A percentile compares a stretch with the other conserved stretches of the same genome.
phyloP scores from a whole-genome alignment of 2,329 filamentous ascomycete genomes.

The Neofusicoccum umdonicola region DNA sequence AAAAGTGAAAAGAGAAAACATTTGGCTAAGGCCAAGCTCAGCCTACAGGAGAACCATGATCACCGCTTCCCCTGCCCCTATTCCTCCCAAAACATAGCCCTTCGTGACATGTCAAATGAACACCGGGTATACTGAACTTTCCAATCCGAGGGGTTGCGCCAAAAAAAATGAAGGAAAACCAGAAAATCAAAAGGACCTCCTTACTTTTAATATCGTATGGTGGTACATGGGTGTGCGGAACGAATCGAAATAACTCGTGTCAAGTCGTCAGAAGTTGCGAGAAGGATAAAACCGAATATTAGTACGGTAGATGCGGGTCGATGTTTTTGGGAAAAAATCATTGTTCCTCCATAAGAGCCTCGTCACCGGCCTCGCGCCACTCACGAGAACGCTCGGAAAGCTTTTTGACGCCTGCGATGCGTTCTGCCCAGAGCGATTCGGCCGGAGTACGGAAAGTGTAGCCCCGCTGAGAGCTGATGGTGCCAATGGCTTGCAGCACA shows the following conservation, averaged over 20 bases:
- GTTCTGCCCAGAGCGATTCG: constrained; percentile 83
- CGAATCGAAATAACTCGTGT: constrained; percentile 14
- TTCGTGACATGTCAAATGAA: constrained; percentile 16
- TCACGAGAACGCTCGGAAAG: constrained; percentile 82
- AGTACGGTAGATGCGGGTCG: background rate
- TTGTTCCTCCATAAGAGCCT: constrained; percentile 60
- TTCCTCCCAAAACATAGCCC: constrained; percentile 13
- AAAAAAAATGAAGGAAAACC: background rate
- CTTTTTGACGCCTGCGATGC: constrained; percentile 76
- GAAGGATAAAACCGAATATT: background rate
- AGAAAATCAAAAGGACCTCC: background rate
- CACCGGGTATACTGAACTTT: constrained; percentile 13
- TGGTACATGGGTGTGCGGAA: constrained; percentile 9
- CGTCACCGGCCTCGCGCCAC: constrained; percentile 84
- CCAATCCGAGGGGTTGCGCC: background rate
- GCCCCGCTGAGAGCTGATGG: constrained; percentile 90
- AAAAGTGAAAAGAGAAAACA: background rate
- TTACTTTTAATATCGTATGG: constrained; percentile 11
- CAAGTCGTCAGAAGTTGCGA: constrained; percentile 13
- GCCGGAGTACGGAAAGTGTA: constrained; percentile 91
- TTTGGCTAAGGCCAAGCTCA: background rate
- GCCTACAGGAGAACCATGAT: background rate
- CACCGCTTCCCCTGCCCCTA: constrained; percentile 11
- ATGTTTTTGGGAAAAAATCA: background rate
- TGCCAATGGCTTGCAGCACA: constrained; percentile 91